Evolutionary conservation across 352 stramenopile species (phyloP).

Genomic region (Saprolegnia parasitica): DNA sequence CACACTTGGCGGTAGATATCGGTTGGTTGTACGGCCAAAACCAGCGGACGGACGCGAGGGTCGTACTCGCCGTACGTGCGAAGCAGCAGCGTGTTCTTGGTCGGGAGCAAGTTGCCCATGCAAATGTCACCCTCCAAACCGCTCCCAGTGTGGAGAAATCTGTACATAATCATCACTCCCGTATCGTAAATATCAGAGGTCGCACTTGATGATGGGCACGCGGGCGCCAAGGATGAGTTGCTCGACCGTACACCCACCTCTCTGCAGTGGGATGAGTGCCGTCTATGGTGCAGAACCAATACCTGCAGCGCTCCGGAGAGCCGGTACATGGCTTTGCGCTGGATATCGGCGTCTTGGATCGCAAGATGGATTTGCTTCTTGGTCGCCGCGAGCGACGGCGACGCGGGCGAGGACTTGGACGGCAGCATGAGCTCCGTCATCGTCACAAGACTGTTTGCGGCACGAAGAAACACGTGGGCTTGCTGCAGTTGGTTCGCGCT

Average conservation of each 20-base stretch:
- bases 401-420: neutral
- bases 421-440: neutral
- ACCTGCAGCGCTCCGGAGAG: neutral
- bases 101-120: constrained; percentile 78
- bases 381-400: neutral
- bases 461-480: neutral
- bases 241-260: constrained; percentile 47
- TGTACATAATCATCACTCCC: neutral
- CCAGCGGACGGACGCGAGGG: constrained; percentile 77
- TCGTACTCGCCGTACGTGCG: constrained; percentile 75
- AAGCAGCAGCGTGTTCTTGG: constrained; percentile 74
- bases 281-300: neutral
- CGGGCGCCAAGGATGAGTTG: constrained; percentile 66
- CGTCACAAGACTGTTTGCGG: neutral
- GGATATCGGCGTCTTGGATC: neutral
- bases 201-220: constrained; percentile 62
- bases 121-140: constrained; percentile 75
- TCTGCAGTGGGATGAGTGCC: neutral
- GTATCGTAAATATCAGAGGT: neutral
- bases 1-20: no score
- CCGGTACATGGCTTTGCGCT: constrained; percentile 9
- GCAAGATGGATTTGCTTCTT: neutral
- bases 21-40: constrained; percentile 54
- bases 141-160: constrained; percentile 53
- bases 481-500: neutral